Base-by-base conservation (phyloP, 2,329 filamentous ascomycete species). In the Fusarium temperatum region DNA sequence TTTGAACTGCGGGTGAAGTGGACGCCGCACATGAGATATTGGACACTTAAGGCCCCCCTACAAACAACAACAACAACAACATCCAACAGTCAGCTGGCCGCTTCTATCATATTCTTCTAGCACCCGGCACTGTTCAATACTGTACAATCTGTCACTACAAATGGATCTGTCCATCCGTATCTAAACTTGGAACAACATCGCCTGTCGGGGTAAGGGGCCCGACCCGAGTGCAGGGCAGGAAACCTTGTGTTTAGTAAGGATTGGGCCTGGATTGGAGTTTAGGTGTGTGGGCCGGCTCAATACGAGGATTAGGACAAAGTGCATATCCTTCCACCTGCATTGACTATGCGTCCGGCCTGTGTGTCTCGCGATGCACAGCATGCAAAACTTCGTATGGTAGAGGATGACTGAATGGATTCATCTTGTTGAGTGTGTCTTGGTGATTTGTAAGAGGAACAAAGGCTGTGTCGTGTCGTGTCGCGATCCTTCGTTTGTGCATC, bases 101-200 rank as follows among this genome's bases (percentile, higher is more conserved):
- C 24, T 41, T 41, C 36, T 35, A 24, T 42, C 24, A 24, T 35
- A 10, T 58, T 58, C 42, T 58, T 20, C 44, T 35, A 35, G 17
- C 61, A 48, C 24, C 15, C 20, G 35, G 39, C 36, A 60, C 54
- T 38, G 56, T 62, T 32, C 45, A 26, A 48, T 51, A 74, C 72
- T 69, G 68, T 75, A 60, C 55, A 26, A 57, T 63, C 72, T 70
- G 66, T 70, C 67, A 70, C 67, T 70, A n/a, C 39, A 24, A 39
- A 70, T 70, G 47, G 67, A 66, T 70, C 67, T 60, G 41, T 60
- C 59, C 53, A 60, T 70, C 45, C 66, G 48, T 63, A 50, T 74
- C 72, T 74, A 74, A 70, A 75, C 72, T 74, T 74, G 72, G 72
- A 74, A 74, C 72, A 75, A 15, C 72, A 69, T 75, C 41, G 57